Evolutionary conservation across 202 grass and related monocot species (phyloP).

Genomic region (Schoenoplectus triqueter): DNA sequence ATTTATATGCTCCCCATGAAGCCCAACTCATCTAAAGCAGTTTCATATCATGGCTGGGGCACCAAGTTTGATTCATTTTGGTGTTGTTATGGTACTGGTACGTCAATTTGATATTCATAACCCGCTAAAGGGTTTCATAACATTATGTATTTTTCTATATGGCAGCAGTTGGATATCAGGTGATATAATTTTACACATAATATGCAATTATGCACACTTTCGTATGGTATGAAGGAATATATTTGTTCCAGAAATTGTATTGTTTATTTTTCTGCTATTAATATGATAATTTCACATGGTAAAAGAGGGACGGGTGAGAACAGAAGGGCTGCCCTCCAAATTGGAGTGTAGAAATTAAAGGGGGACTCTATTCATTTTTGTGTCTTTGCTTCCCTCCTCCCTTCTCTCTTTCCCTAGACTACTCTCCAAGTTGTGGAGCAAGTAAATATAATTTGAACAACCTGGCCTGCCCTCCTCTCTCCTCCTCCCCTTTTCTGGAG

Average conservation of each 20-base stretch:
- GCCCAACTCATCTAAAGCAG: constrained; percentile 69
- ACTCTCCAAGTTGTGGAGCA: no score
- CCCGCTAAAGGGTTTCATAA: neutral
- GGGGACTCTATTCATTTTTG: no score
- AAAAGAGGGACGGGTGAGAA: neutral
- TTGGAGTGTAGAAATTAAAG: no score
- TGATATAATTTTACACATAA: neutral
- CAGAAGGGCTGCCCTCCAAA: no score
- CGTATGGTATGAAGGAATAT: neutral
- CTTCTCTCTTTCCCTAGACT: no score
- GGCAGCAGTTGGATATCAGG: neutral
- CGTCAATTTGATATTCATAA: constrained; percentile 6
- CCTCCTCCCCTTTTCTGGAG: no score
- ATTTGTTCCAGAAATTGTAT: neutral
- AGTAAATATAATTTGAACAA: no score
- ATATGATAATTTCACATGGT: neutral
- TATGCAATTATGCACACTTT: neutral
- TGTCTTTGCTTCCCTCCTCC: no score
- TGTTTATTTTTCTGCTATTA: neutral
- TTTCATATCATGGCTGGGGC: constrained; percentile 83
- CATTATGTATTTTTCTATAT: neutral
- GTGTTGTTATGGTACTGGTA: constrained; percentile 99
- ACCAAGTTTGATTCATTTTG: constrained; percentile 73
- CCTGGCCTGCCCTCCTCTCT: no score
- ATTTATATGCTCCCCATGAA: constrained; percentile 96